These are phyloP conservation scores for Aristolochia fimbriata DNA, from an alignment of 164 flowering plant genomes.

Conservation along the genomic window DNA sequence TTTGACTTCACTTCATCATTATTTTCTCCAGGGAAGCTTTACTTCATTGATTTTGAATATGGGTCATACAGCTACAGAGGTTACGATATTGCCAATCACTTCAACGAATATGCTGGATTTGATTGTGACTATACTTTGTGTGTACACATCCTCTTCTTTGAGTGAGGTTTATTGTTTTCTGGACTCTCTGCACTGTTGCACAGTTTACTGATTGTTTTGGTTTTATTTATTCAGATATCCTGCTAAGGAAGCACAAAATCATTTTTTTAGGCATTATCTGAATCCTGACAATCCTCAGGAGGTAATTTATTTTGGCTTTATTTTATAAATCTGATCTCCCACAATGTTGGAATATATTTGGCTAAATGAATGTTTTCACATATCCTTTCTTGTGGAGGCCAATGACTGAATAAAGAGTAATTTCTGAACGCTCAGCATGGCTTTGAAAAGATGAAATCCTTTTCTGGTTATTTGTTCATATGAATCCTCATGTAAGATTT, in stretches of 20 bases:
- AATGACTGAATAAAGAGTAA: too few relatives aligned
- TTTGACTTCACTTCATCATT: background rate
- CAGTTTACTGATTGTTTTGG: background rate
- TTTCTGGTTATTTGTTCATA: too few relatives aligned
- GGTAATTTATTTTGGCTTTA: slow-evolving; percentile 30
- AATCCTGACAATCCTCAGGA: slow-evolving; percentile 56
- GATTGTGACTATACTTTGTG: slow-evolving; percentile 93
- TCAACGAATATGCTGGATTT: slow-evolving; percentile 97
- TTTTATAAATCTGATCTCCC: background rate
- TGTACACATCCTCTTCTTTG: slow-evolving; percentile 14
- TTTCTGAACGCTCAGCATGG: too few relatives aligned
- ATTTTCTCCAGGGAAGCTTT: slow-evolving; percentile 52
- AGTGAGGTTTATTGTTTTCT: background rate
- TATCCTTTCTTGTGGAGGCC: too few relatives aligned
- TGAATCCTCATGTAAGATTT: too few relatives aligned
- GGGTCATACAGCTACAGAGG: slow-evolving; percentile 95
- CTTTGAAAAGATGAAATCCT: too few relatives aligned
- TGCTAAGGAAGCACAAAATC: slow-evolving; percentile 66
- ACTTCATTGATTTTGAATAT: slow-evolving; percentile 94
- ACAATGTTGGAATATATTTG: too few relatives aligned
- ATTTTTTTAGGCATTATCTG: slow-evolving; percentile 88
- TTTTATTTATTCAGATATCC: slow-evolving; percentile 56
- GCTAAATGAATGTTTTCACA: too few relatives aligned
- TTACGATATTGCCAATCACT: slow-evolving; percentile 96
- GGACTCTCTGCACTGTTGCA: background rate